Evolutionary conservation across 208 protist genomes (phyloP), one percentile per base, ranked within the genome.

Genomic region (Crithidia mellificae): DNA sequence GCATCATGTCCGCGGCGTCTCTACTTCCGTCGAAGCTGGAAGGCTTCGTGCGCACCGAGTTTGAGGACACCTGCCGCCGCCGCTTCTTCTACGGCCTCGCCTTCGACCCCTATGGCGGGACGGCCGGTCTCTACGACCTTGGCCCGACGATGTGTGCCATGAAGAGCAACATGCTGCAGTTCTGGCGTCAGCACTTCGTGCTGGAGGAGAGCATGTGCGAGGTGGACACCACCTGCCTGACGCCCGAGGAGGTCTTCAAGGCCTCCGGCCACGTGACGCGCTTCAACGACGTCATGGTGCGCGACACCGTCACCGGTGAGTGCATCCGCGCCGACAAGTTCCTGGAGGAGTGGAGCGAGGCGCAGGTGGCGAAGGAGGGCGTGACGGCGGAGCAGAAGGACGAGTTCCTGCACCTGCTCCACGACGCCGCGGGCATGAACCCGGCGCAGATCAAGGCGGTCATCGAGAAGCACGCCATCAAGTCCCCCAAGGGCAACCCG

Each of bases 261-360:
- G 86, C 98, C 1, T 99, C 97, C 8, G 99, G 99, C 34, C 99
- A 99, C 77, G 98, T 99, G 25, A 84, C 88, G 6, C 90, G 97
- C 50, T 99, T 99, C 84, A 93, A 93, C 63, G 99, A 99, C 85
- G 88, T 98, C 47, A 99, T 99, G 97, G 98, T 99, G 29, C 88
- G 96, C 63, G 98, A 99, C 77, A 88, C 84, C 25, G 84, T 88
- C 22, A 98, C 94, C 6, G 90, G 88, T 36, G 88, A 97, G 66
- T 98, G 91, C 83, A 99, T 92, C 65, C 92, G 99, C 64, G 98
- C 98, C 24, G 99, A 99, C 87, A 99, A 99, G 80, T 81, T 99
- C 29, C 74, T 99, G 6, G 98, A 99, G 84, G 92, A 98, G 69
- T 96, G 80, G 78, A 74, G 80, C 61, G 91, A 95, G 61, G 57